phyloP scores from a whole-genome alignment of 2,329 filamentous ascomycete genomes.

The Fusarium armeniacum region DNA sequence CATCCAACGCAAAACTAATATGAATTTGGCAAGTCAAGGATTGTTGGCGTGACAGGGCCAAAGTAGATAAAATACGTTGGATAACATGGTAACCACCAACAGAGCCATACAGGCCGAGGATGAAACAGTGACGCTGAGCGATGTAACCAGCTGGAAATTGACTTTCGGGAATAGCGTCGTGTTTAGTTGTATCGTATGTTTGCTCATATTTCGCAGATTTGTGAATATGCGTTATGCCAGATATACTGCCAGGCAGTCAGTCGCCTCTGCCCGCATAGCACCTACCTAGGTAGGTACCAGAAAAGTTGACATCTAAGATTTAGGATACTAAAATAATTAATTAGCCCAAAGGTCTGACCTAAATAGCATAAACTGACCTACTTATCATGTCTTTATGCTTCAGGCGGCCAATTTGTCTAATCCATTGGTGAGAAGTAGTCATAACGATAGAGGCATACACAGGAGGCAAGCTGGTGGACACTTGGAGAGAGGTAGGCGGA shows the following conservation, averaged over 20 bases:
- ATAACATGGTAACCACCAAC: conserved; percentile 12
- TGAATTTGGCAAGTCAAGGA: neutral
- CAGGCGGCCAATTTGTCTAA: no score
- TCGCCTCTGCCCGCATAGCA: no score
- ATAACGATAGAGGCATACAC: conserved; percentile 6
- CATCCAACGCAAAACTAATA: neutral
- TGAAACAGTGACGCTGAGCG: conserved; percentile 36
- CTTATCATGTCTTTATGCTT: no score
- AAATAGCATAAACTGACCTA: no score
- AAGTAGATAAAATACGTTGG: conserved; percentile 8
- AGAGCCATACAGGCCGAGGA: conserved; percentile 11
- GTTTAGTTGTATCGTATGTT: neutral
- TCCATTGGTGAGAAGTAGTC: no score
- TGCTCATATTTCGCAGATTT: neutral
- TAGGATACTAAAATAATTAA: no score
- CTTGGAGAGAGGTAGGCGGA: conserved; percentile 23
- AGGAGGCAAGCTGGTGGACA: conserved; percentile 20
- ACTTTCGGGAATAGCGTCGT: neutral
- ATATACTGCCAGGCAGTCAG: no score
- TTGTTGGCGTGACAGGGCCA: neutral
- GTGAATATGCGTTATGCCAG: neutral
- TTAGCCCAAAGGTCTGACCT: no score
- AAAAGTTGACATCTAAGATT: no score
- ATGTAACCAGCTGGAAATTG: conserved; percentile 26
- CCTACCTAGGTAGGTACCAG: no score